Evolutionary conservation across 1,139 yeast species (phyloP), one percentile per base, ranked within the genome.

Genomic region (Diutina neorugosa): DNA sequence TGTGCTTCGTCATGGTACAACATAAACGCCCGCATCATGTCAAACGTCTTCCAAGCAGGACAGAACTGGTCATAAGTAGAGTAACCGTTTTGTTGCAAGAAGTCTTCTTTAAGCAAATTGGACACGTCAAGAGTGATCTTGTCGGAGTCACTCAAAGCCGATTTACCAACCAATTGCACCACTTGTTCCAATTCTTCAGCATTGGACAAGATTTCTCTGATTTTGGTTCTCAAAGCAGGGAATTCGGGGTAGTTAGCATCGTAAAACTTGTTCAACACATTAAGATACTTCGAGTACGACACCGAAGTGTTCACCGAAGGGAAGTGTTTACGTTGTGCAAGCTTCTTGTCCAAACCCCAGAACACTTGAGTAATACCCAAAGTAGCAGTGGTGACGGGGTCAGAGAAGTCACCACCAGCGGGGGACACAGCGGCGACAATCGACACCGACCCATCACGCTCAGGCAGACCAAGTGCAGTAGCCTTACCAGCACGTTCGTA

Each of bases 351-450:
- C 71, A 93, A 80, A 73, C 99, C 99, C 99, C 99, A 93, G 78
- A 94, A 93, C 57, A 94, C 99, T 77, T 93, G 99, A 42, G 98
- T 94, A 64, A 93, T 93, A 84, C 97, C 97, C 65, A 93, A 81
- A 51, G 99, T 93, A 12, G 98, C 82, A 41, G 98, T 93, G 44
- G 99, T 93, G 62, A 93, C 99, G 50, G 99, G 99, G 75, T 93
- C 99, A 20, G 98, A 93, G 84, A 93, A 91, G 78, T 93, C 99
- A 84, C 99, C 99, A 82, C 98, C 99, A 56, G 98, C 98, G 62
- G 99, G 99, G 8, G 98, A 91, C 52, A 93, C 99, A 62, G 99
- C 99, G 56, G 98, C 99, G 65, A 93, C 99, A 70, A 93, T 93
- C 27, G 98, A 93, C 59, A 93, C 98, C 43, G 98, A 91, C 57